These are phyloP conservation scores for Magnolia changhungtana DNA, from an alignment of 164 flowering plant genomes.

Conservation along the genomic window DNA sequence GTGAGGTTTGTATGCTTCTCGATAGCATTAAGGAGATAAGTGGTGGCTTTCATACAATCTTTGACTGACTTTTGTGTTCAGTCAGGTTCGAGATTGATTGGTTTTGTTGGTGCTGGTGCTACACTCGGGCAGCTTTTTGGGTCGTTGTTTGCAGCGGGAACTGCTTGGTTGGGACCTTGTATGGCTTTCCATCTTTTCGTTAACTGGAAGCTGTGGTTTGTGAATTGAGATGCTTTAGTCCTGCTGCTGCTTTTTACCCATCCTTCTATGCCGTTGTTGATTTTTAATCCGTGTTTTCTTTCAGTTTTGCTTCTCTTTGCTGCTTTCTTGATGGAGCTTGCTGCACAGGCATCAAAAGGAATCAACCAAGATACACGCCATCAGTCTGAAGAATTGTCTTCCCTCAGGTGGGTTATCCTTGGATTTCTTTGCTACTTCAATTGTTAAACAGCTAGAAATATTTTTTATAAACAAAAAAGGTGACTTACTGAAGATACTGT, in stretches of 20 bases:
- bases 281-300: constrained; percentile 8
- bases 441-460: neutral
- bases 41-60: neutral
- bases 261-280: neutral
- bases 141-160: constrained; percentile 82
- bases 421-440: neutral
- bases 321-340: constrained; percentile 88
- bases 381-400: constrained; percentile 52
- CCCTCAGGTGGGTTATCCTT: constrained; percentile 47
- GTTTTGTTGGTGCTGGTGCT: constrained; percentile 99
- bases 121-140: constrained; percentile 97
- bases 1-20: constrained; percentile 55
- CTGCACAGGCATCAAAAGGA: constrained; percentile 84
- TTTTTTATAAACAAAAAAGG: neutral
- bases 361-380: constrained; percentile 46
- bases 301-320: constrained; percentile 81
- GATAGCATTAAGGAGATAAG: neutral
- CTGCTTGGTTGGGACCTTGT: constrained; percentile 97
- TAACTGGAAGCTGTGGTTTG: constrained; percentile 3
- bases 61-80: constrained; percentile 40
- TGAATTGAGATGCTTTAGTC: neutral
- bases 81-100: constrained; percentile 99
- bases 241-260: neutral
- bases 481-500: neutral
- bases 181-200: constrained; percentile 20